These are phyloP conservation scores for Sanghuangporus weigelae DNA, from an alignment of 1,284 basidiomycete genomes.

Conservation along the genomic window DNA sequence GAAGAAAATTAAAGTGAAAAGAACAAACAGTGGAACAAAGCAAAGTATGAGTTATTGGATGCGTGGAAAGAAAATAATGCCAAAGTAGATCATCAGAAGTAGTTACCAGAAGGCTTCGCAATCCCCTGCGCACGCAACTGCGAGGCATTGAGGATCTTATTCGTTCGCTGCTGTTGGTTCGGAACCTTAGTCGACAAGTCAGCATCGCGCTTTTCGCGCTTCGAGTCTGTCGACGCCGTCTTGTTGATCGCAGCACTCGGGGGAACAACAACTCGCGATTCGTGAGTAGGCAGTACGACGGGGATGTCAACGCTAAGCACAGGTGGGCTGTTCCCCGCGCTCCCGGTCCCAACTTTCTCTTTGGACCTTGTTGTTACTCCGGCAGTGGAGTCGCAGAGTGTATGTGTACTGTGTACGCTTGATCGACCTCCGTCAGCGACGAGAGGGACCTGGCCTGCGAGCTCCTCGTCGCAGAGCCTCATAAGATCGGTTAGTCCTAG, in stretches of 20 bases:
- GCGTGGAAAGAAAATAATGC: not conserved
- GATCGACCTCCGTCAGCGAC: constrained; percentile 25
- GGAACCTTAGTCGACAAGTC: not conserved
- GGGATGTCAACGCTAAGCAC: constrained; percentile 4
- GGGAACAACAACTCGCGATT: not conserved
- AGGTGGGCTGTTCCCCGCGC: not conserved
- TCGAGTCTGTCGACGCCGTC: not conserved
- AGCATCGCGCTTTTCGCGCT: constrained; percentile 1
- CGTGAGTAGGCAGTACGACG: constrained; percentile 5
- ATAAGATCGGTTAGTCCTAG: constrained; percentile 59
- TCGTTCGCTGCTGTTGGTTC: not conserved
- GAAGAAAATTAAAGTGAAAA: not conserved
- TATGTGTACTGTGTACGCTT: constrained; percentile 27
- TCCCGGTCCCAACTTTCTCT: not conserved
- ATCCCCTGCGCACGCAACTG: constrained; percentile 5
- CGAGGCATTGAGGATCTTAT: not conserved
- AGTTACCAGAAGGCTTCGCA: constrained; percentile 3
- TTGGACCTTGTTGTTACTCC: not conserved
- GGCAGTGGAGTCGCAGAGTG: constrained; percentile 27
- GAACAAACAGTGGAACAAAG: not conserved
- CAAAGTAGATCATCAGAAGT: not conserved
- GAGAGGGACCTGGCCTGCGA: constrained; percentile 33
- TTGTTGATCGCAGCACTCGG: not conserved
- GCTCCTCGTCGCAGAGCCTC: constrained; percentile 60
- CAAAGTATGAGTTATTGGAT: not conserved